Evolutionary conservation across 495 filamentous ascomycete genomes (phyloP), one percentile per base, ranked within the genome.

Genomic region (Neurospora sp.): DNA sequence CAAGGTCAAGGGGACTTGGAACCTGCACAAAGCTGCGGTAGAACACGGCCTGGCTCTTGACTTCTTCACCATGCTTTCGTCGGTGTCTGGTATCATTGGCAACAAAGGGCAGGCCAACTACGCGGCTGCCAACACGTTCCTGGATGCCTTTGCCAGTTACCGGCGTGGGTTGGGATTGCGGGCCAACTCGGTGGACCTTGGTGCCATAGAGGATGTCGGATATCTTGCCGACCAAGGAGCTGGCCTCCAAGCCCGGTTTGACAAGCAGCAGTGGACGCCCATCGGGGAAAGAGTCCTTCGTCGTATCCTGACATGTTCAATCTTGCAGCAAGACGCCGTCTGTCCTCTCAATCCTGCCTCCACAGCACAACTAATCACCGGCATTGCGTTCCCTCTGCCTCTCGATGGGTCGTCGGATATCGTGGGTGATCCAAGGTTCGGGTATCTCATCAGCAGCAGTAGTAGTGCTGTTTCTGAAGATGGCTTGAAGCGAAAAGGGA

Each of bases 101-200:
- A 85, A 81, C 42, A 73, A 79, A 27, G 85, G 86, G 0, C 90
- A 91, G 78, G 80, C 85, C n/a, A 85, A 84, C 12, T 91, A 91
- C 74, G 82, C 85, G 9, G 86, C 87, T 4, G 87, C 85, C n/a
- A 90, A 90, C 75, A 83, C 84, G 18, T 91, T 87, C 75, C 80
- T 89, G 14, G 87, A 84, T 39, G 81, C 81, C 3, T 80, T 87
- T 37, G 79, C 45, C 45, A 53, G 45, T 3, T 77, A 74, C 70
- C 74, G 77, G 39, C 76, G 72, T 72, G 71, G 44, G 53, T 78
- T 73, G 69, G 74, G 77, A 8, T 71, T 74, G 22, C 70, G 27
- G 7, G 73, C 73, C n/a, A 40, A 76, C 41, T 75, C 75, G 16
- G 74, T 80, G 37, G 76, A 79, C 27, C 73, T 80, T 12, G 75